These are phyloP conservation scores for Thelonectria discophora DNA, from an alignment of 2,329 filamentous ascomycete species.

Conservation along the genomic window DNA sequence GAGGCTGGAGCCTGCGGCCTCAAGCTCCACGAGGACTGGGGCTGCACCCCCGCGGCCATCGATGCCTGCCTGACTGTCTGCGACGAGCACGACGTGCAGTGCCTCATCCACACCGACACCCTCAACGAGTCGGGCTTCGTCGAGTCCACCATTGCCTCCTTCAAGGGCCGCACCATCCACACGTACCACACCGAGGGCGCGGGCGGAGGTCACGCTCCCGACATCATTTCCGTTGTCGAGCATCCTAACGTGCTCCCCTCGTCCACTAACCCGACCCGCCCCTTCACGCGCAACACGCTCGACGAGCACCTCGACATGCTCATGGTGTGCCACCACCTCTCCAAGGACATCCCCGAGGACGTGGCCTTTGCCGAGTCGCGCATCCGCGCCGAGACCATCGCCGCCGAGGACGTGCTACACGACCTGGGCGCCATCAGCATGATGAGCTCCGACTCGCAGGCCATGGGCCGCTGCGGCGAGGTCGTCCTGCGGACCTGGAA, in stretches of 20 bases:
- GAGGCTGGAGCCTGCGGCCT: slow-evolving; percentile 87
- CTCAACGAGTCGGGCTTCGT: slow-evolving; percentile 98
- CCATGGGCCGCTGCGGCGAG: slow-evolving; percentile 96
- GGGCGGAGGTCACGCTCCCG: slow-evolving; percentile 91
- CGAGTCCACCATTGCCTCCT: slow-evolving; percentile 85
- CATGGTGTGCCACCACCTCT: slow-evolving; percentile 97
- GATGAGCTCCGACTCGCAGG: slow-evolving; percentile 96
- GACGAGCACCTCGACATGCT: slow-evolving; percentile 98
- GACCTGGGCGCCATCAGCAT: slow-evolving; percentile 95
- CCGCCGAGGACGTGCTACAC: slow-evolving; percentile 94
- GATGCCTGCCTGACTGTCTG: slow-evolving; percentile 86
- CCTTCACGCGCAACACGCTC: slow-evolving; percentile 89
- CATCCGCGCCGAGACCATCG: slow-evolving; percentile 95
- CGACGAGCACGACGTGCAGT: slow-evolving; percentile 91
- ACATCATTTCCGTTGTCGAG: slow-evolving; percentile 94
- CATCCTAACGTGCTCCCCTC: slow-evolving; percentile 87
- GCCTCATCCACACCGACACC: slow-evolving; percentile 94
- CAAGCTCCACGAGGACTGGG: slow-evolving; percentile 98
- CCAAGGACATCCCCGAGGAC: slow-evolving; percentile 92
- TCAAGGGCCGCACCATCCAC: slow-evolving; percentile 89
- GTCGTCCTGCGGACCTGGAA: slow-evolving; percentile 95
- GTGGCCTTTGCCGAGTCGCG: slow-evolving; percentile 94
- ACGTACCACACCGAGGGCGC: slow-evolving; percentile 98
- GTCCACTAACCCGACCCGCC: slow-evolving; percentile 91
- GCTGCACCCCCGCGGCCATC: slow-evolving; percentile 88